phyloP scores from a whole-genome alignment of 345 rosid genomes.

The Populus simonii region DNA sequence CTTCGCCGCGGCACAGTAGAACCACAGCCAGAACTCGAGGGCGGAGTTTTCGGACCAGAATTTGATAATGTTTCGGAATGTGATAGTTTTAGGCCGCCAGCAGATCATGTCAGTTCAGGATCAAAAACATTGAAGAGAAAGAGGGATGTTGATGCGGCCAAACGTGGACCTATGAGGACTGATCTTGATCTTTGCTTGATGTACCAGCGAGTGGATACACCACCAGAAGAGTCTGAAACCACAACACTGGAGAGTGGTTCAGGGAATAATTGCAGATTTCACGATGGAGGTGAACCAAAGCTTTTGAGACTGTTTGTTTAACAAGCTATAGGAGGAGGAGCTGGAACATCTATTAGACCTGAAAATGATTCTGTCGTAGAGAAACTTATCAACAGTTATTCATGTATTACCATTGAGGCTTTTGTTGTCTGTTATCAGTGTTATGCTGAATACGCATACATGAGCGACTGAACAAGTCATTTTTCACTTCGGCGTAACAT shows the following conservation, averaged over 20 bases:
- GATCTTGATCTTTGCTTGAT: constrained; percentile 26
- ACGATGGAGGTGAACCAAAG: constrained; percentile 19
- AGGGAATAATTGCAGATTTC: background rate
- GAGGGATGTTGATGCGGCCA: background rate
- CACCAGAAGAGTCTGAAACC: constrained; percentile 54
- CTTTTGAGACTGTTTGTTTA: constrained; percentile 39
- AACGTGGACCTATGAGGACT: background rate
- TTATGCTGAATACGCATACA: too few relatives aligned
- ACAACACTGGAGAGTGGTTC: constrained; percentile 27
- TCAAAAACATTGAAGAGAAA: constrained; percentile 21
- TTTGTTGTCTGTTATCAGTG: background rate
- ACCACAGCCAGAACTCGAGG: constrained; percentile 38
- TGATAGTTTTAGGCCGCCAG: background rate
- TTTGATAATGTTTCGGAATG: constrained; percentile 16
- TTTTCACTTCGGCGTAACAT: background rate
- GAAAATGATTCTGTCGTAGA: background rate
- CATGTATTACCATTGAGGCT: background rate
- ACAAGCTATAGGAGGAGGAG: background rate
- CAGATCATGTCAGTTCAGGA: background rate
- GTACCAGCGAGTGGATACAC: constrained; percentile 25
- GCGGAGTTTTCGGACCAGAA: constrained; percentile 1
- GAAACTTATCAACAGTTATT: background rate
- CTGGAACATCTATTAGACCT: background rate
- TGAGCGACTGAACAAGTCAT: background rate
- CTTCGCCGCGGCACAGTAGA: constrained; percentile 52